Conservation (phyloP, 1,284 basidiomycete genomes). For the Ceratobasidium sp. region DNA sequence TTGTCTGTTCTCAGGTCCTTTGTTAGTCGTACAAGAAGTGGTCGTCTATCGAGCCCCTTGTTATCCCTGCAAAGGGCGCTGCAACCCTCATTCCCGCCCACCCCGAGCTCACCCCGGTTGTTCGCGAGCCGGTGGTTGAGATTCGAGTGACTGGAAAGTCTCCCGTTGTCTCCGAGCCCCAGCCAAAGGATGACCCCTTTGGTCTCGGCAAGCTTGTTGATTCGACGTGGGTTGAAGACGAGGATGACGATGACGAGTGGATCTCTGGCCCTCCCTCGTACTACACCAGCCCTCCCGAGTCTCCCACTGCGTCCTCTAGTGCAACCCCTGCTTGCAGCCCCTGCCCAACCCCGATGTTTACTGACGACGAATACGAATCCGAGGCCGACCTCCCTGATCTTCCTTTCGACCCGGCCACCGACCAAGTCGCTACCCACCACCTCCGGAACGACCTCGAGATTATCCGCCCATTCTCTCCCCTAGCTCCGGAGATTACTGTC, state of each 20-base stretch:
- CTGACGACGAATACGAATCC: constrained; percentile 40
- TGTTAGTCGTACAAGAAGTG: constrained; percentile 36
- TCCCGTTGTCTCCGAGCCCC: neutral
- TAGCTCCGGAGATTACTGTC: constrained; percentile 34
- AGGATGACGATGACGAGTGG: constrained; percentile 43
- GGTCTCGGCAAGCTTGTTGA: constrained; percentile 35
- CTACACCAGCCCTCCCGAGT: constrained; percentile 41
- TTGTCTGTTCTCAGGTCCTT: neutral
- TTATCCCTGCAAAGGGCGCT: constrained; percentile 16
- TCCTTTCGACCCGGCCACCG: constrained; percentile 31
- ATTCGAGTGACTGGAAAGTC: constrained; percentile 6
- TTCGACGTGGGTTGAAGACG: constrained; percentile 20
- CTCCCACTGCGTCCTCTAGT: neutral
- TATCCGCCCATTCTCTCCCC: constrained; percentile 35
- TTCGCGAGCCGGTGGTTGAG: constrained; percentile 5
- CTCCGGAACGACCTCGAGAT: constrained; percentile 36
- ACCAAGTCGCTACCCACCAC: constrained; percentile 39
- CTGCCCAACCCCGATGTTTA: constrained; percentile 21
- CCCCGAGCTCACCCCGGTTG: constrained; percentile 38
- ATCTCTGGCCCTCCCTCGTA: constrained; percentile 39
- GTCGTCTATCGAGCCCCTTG: constrained; percentile 19
- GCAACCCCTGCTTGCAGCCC: constrained; percentile 27
- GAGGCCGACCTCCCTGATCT: neutral
- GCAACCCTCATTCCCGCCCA: constrained; percentile 22
- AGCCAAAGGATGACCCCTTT: constrained; percentile 16